Evolutionary conservation across 208 protist species (phyloP), one percentile per base, ranked within the genome.

Genomic region (Acanthamoeba lenticulata): DNA sequence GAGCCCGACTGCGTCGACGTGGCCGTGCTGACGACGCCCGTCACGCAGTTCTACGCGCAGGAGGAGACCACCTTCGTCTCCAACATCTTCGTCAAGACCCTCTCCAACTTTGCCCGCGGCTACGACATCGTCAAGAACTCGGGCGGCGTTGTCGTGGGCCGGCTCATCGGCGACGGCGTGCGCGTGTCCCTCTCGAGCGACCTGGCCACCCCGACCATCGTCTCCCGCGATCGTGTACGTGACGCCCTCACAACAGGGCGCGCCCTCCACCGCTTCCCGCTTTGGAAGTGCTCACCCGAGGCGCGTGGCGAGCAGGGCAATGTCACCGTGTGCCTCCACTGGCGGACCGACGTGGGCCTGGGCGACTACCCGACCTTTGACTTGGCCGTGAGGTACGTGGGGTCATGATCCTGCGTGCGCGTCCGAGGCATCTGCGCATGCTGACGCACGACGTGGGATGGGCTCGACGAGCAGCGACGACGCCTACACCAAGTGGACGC

Each of bases 41-140:
- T 83, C 27, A 52, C 72, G 27, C 72, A 83, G 72, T 55, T 83
- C 72, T 52, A 83, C 40, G 15, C 11, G 72, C 40, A 47, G 72
- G 21, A 11, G 24, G 72, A 83, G 27, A 40, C 27, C 29, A 83
- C 72, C 40, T 83, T 83, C 42, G 72, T 83, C 15, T 83, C 72
- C 36, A 83, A 83, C 72, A 83, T 83, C 36, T 83, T 83, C 42
- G 72, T 83, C 42, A 83, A 83, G 72, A 49, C 72, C 27, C 34
- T 83, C 13, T 44, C 42, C 24, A 49, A 83, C 42, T 44, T 52
- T 19, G 38, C 72, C 42, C 38, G 49, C 21, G 72, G 72, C 34
- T 83, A 83, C 29, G 13, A 44, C 72, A 83, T 83, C 42, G 34
- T 83, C 36, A n/a, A 83, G 65, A 74, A 74, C 21, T 74, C 65